Conservation (phyloP, 805 yeast genomes). For the Candida anglica region DNA sequence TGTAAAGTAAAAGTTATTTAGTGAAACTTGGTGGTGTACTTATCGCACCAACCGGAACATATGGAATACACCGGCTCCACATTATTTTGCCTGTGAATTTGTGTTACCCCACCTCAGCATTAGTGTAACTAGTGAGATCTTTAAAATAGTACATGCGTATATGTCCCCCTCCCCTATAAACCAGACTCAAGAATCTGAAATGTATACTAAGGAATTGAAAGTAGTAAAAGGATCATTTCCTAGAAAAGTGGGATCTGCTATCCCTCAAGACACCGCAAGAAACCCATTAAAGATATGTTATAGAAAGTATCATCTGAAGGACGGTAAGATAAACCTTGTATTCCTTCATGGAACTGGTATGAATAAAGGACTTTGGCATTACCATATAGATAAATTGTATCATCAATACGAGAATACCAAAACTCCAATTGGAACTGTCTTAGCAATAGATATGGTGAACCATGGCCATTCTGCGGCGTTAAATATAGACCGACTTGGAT, state of each 20-base stretch:
- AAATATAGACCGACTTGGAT: constrained; percentile 8
- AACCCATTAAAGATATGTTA: constrained; percentile 1
- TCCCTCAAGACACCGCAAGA: neutral
- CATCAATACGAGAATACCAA: neutral
- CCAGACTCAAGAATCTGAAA: no score
- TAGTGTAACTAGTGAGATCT: no score
- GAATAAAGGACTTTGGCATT: constrained; percentile 13
- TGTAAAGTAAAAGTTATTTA: no score
- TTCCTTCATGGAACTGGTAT: constrained; percentile 14
- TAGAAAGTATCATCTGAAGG: neutral
- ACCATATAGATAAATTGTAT: constrained; percentile 10
- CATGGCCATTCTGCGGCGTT: constrained; percentile 10
- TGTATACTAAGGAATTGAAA: no score
- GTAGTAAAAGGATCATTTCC: no score
- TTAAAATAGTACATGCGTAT: no score
- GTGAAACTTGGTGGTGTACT: no score
- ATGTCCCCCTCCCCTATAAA: no score
- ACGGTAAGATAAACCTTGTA: constrained; percentile 4
- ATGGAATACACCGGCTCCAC: no score
- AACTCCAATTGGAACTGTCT: constrained; percentile 6
- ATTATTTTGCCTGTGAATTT: no score
- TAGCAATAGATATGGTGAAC: constrained; percentile 10
- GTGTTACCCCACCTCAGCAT: no score
- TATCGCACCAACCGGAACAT: no score
- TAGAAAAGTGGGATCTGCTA: neutral